Base-by-base conservation (phyloP, 2,329 filamentous ascomycete genomes). In the Hypoxylon sp. region DNA sequence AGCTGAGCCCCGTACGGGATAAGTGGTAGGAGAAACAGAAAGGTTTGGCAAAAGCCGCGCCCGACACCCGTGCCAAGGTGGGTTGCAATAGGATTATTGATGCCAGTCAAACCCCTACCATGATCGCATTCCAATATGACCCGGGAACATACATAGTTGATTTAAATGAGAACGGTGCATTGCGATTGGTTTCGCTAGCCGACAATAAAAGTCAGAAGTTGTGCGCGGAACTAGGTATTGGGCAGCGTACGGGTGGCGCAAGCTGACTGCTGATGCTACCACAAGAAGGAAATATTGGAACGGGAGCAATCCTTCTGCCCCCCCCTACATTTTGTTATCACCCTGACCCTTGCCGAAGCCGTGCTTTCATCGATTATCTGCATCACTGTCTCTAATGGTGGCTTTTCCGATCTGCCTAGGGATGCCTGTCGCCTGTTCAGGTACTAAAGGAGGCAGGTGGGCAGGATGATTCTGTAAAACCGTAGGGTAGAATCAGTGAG, bases 71-170 rank as follows among this genome's bases (percentile, higher is more conserved):
- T 44, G 13, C 19, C 6, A 22, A 46, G 43, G 43, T 46, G 20
- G 43, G 43, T 46, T 46, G 43, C 43, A 46, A 24, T 26, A 46
- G 20, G 43, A 46, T 46, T 26, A 46, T 46, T 3, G 43, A 46
- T 46, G 19, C 43, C 22, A 6, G 43, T 20, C 39, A 43, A 43
- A 22, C 19, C n/a, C 17, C 2, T 22, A 22, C 17, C 39, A 20
- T 43, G 6, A 43, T 43, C 17, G 39, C 19, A 22, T 37, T n/a
- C 15, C 32, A 15, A 37, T 37, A 37, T 15, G 4, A 13, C 10
- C 30, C 7, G 17, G 8, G 17, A 20, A 20, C n/a, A 17, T 6
- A 43, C 11, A 43, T 1, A 43, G 39, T 43, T 17, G 39, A 41
- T n/a, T 15, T 41, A 41, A 17, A 41, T 15, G 17, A 41, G 17